Base-by-base conservation (phyloP, 2,329 filamentous ascomycete genomes). In the Nannizzia gypsea region DNA sequence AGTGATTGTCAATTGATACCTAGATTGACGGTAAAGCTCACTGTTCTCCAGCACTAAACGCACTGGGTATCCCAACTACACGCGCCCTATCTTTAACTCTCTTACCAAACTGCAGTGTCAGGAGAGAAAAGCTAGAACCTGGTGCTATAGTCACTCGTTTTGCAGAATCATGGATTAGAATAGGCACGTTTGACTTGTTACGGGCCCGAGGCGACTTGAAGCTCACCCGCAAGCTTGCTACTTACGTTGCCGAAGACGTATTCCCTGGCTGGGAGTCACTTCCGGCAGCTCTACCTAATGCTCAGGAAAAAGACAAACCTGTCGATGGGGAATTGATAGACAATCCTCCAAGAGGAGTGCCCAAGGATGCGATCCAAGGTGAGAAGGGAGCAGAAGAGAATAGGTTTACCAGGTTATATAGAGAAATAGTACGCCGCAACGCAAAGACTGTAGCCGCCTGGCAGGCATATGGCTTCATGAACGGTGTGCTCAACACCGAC, bases 401-500 rank as follows among this genome's bases (percentile, higher is more conserved):
- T 70, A 83, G 92, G 34, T 99, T 93, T 71, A 80, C 87, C 0
- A 82, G 91, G 15, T 77, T 99, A 0, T 99, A 95, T 72, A 85
- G 93, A 38, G 90, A 95, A 68, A 85, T 99, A 60, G 85, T 85
- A 3, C 84, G 90, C 46, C 83, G 89, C 34, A 99, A 96, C 69
- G 93, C 93, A 1, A 79, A 81, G 61, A 95, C 88, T 0, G 91
- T 97, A 1, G 93, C 93, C 9, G 83, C 87, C 65, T 97, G 93
- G 92, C 95, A 99, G 76, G 90, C 90, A 0, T 97, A 97, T 69
- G 93, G 90, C n/a, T 99, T 99, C 76, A 97, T 95, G 81, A 99
- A 99, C 68, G 93, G 93, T 52, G 93, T 99, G 3, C 78, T 99
- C 61, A 99, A 99, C 74, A 97, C 93, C 0, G 93, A 99, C 71